Conservation (phyloP, 495 filamentous ascomycete genomes). For the Aspergillus conjunctus region DNA sequence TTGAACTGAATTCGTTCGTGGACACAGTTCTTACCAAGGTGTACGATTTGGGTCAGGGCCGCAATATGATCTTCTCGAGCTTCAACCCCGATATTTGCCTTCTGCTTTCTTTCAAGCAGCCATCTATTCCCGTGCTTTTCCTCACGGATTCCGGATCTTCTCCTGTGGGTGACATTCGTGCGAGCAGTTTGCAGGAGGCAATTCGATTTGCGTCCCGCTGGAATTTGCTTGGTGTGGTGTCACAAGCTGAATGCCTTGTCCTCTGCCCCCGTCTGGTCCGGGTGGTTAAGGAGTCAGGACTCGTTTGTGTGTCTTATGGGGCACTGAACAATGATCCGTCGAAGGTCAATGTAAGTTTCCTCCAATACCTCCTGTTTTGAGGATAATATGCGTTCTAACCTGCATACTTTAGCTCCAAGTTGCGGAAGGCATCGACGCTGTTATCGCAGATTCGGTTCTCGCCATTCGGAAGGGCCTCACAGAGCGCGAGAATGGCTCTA, state of each 20-base stretch:
- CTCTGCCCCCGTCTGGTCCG: constrained; percentile 86
- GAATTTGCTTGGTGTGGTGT: constrained; percentile 92
- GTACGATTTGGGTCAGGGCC: constrained; percentile 69
- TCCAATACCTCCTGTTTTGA: too few species aligned
- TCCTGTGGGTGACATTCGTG: constrained; percentile 84
- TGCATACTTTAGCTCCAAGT: constrained; percentile 70
- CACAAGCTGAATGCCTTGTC: constrained; percentile 79
- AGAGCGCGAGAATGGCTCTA: constrained; percentile 35
- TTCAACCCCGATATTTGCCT: constrained; percentile 98
- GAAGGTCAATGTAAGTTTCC: constrained; percentile 37
- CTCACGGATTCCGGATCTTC: constrained; percentile 81
- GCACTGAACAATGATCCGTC: constrained; percentile 79
- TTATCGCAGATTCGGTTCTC: constrained; percentile 92
- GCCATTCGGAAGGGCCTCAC: constrained; percentile 76
- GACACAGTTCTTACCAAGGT: constrained; percentile 89
- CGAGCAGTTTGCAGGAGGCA: constrained; percentile 89
- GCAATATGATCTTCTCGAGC: constrained; percentile 91
- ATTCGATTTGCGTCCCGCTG: constrained; percentile 91
- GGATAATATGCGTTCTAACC: background rate
- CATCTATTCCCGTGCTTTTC: constrained; percentile 92
- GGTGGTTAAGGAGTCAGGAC: constrained; percentile 91
- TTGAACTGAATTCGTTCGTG: constrained; percentile 96
- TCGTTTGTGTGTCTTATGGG: constrained; percentile 97
- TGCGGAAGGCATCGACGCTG: constrained; percentile 91
- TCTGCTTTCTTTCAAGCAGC: constrained; percentile 91